phyloP scores from a whole-genome alignment of 306 rosid species.

The Rosa chinensis region DNA sequence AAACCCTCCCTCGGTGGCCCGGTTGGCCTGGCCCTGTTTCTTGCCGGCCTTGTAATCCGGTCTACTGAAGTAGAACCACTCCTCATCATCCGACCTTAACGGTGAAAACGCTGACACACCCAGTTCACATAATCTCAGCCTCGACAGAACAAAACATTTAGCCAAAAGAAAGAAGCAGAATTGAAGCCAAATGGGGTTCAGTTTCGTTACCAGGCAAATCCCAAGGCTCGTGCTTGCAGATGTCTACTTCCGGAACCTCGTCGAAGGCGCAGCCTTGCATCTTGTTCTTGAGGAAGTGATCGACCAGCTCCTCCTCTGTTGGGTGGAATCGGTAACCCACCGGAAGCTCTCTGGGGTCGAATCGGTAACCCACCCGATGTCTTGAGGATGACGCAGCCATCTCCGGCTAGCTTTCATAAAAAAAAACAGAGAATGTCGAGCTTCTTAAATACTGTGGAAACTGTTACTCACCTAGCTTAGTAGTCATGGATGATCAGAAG shows the following conservation, averaged over 20 bases:
- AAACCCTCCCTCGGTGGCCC: constrained; percentile 52
- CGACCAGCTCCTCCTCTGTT: constrained; percentile 62
- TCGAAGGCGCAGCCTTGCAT: constrained; percentile 16
- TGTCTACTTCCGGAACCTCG: constrained; percentile 34
- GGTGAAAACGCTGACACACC: constrained; percentile 26
- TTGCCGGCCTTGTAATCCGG: constrained; percentile 32
- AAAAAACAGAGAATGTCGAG: not conserved
- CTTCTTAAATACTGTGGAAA: not conserved
- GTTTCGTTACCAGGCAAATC: constrained; percentile 43
- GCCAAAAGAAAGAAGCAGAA: not conserved
- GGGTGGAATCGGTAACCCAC: constrained; percentile 67
- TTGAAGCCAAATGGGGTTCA: not conserved
- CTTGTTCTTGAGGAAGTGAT: constrained; percentile 47
- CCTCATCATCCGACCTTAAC: constrained; percentile 37
- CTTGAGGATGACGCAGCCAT: not conserved
- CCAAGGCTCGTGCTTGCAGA: constrained; percentile 54
- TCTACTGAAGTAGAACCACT: constrained; percentile 64
- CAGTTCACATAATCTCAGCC: not conserved
- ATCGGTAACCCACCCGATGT: constrained; percentile 53
- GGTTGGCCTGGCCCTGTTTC: constrained; percentile 25
- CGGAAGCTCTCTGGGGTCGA: constrained; percentile 57
- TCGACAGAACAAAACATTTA: no score
- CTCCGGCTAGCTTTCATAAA: not conserved
- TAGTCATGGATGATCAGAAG: not conserved
- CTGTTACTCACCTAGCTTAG: not conserved